Base-by-base conservation (phyloP, 73 alveolate genomes). In the Breviolum minutum region DNA sequence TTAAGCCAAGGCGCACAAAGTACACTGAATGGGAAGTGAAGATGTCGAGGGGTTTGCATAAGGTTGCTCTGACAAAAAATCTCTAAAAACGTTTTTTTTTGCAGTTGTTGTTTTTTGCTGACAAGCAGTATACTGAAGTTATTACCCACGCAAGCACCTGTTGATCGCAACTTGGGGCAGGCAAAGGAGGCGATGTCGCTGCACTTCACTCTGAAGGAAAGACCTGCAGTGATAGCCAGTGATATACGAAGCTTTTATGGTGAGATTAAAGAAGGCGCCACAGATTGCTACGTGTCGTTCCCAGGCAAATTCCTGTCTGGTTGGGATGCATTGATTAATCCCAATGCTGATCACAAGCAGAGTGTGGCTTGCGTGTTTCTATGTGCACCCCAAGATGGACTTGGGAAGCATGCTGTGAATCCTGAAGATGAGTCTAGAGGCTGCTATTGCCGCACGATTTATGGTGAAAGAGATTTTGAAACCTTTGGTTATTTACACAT, bases 331-430 rank as follows among this genome's bases (percentile, higher is more conserved):
- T 40, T 79, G 64, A n/a, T 30, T 22, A 9, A 24, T 11, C 54
- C 54, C 54, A 40, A 40, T 40, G 88, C 20, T 22, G 3, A 5
- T 61, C 88, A 79, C 63, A 63, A 63, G 22, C n/a, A 24, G 0
- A 79, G 88, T 40, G 88, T 79, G 66, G 88, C 88, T 24, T 79
- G 88, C 64, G 88, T 79, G 27, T 79, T 79, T 79, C 88, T 79
- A n/a, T 79, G 88, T 11, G 54, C 66, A 0, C 6, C 88, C n/a
- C 29, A 79, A 63, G 88, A 79, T 79, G 88, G 88, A 26, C 64
- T 79, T 61, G 88, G 88, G 22, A 10, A 79, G 63, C 88, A 79
- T 79, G 26, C 2, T 2, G 5, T 11, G 16, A 63, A 79, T n/a
- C 88, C 88, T 8, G 88, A 79, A 10, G 88, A 79, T 30, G 22